Evolutionary conservation across 1,139 yeast genomes (phyloP).

Genomic region (Kodamaea sp.): DNA sequence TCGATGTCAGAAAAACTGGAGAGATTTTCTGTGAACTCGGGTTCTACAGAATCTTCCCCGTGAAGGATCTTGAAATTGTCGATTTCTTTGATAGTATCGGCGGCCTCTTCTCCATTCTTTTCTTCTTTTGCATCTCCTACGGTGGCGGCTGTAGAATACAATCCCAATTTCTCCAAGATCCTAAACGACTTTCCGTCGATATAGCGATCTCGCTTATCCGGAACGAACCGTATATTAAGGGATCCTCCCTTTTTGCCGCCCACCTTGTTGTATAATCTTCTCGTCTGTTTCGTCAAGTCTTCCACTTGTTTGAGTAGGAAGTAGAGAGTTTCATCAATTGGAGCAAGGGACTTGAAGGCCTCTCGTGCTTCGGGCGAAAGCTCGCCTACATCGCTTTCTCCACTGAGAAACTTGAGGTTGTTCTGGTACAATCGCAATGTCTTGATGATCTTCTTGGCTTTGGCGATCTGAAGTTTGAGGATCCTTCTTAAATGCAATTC

Average conservation of each 20-base stretch:
- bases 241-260: slow-evolving; percentile 12
- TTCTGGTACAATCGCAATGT: slow-evolving; percentile 32
- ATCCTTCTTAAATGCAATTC: slow-evolving; percentile 48
- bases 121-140: neutral
- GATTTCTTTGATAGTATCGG: neutral
- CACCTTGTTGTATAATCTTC: slow-evolving; percentile 34
- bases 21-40: slow-evolving; percentile 5
- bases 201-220: slow-evolving; percentile 21
- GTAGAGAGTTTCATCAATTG: slow-evolving; percentile 54
- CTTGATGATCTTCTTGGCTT: slow-evolving; percentile 36
- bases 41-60: slow-evolving; percentile 4
- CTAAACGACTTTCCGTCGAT: slow-evolving; percentile 19
- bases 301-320: slow-evolving; percentile 46
- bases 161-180: slow-evolving; percentile 18
- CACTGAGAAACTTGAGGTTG: slow-evolving; percentile 30
- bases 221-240: slow-evolving; percentile 12
- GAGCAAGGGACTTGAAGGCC: slow-evolving; percentile 43
- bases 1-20: slow-evolving; percentile 9
- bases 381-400: slow-evolving; percentile 1
- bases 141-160: neutral
- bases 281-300: slow-evolving; percentile 40
- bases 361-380: slow-evolving; percentile 27
- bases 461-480: slow-evolving; percentile 41
- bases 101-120: neutral
- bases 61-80: slow-evolving; percentile 3